These are phyloP conservation scores for Saturnispora quitensis DNA, from an alignment of 805 yeast genomes.

Conservation along the genomic window DNA sequence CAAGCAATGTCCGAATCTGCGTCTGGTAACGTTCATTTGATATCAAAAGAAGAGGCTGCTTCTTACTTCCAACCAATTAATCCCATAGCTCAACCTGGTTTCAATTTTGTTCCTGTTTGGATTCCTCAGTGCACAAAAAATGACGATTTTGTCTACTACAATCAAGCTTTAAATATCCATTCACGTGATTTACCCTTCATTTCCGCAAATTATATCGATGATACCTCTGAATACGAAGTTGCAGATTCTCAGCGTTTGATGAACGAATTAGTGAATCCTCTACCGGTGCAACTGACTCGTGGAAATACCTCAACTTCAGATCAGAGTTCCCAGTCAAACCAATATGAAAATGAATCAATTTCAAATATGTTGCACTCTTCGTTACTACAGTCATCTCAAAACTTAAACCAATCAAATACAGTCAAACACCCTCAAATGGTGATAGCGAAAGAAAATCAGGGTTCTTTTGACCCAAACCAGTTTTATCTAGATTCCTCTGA, in stretches of 20 bases:
- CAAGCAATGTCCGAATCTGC: constrained; percentile 11
- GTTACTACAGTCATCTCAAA: not conserved
- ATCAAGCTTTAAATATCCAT: constrained; percentile 49
- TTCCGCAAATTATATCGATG: constrained; percentile 29
- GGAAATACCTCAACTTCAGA: not conserved
- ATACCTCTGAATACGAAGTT: constrained; percentile 24
- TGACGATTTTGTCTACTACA: constrained; percentile 50
- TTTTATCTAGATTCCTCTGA: constrained; percentile 33
- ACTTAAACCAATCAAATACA: not conserved
- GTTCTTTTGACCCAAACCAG: not conserved
- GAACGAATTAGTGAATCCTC: constrained; percentile 16
- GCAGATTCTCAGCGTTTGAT: constrained; percentile 19
- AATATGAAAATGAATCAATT: not conserved
- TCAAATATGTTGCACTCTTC: not conserved
- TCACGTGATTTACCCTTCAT: constrained; percentile 51
- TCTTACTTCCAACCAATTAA: constrained; percentile 20
- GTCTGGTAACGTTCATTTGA: constrained; percentile 14
- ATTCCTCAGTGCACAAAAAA: constrained; percentile 48
- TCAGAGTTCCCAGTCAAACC: not conserved
- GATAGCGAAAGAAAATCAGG: not conserved
- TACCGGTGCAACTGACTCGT: constrained; percentile 12
- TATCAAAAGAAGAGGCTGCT: constrained; percentile 21
- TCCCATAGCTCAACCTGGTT: constrained; percentile 18
- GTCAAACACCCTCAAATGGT: not conserved
- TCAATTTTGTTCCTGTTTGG: constrained; percentile 42